These are phyloP conservation scores for Sarocladium brachiariae DNA, from an alignment of 2,329 filamentous ascomycete genomes.

Conservation along the genomic window DNA sequence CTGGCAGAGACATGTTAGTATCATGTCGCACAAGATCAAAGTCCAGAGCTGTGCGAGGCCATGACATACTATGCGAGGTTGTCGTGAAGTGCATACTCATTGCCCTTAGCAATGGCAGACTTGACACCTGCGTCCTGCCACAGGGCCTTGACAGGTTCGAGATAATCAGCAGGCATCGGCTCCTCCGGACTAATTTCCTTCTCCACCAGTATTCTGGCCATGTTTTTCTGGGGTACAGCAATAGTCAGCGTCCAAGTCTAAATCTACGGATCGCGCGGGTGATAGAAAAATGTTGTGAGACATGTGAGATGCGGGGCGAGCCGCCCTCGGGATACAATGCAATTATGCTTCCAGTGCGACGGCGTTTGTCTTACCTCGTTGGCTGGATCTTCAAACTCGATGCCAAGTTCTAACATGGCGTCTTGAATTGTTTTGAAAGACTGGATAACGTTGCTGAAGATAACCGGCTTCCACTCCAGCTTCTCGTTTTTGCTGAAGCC, in stretches of 20 bases:
- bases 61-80: slow-evolving; percentile 80
- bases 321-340: not conserved
- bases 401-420: slow-evolving; percentile 80
- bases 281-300: not conserved
- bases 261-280: not conserved
- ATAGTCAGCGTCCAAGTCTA: slow-evolving; percentile 11
- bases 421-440: slow-evolving; percentile 86
- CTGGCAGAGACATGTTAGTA: slow-evolving; percentile 39
- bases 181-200: slow-evolving; percentile 80
- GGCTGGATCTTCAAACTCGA: slow-evolving; percentile 69
- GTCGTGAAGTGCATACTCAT: slow-evolving; percentile 94
- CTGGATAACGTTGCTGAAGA: slow-evolving; percentile 90
- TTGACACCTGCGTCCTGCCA: slow-evolving; percentile 83
- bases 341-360: not conserved
- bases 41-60: slow-evolving; percentile 13
- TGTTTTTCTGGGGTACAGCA: slow-evolving; percentile 55
- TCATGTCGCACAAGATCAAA: not conserved
- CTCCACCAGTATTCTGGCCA: slow-evolving; percentile 69
- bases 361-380: slow-evolving; percentile 59
- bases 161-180: slow-evolving; percentile 68
- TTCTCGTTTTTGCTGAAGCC: slow-evolving; percentile 87
- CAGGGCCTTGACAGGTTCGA: slow-evolving; percentile 73
- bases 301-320: slow-evolving; percentile 2
- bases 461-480: slow-evolving; percentile 88
- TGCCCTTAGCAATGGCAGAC: slow-evolving; percentile 82